phyloP scores from a whole-genome alignment of 768 basidiomycete species.

The Russula vinacea region DNA sequence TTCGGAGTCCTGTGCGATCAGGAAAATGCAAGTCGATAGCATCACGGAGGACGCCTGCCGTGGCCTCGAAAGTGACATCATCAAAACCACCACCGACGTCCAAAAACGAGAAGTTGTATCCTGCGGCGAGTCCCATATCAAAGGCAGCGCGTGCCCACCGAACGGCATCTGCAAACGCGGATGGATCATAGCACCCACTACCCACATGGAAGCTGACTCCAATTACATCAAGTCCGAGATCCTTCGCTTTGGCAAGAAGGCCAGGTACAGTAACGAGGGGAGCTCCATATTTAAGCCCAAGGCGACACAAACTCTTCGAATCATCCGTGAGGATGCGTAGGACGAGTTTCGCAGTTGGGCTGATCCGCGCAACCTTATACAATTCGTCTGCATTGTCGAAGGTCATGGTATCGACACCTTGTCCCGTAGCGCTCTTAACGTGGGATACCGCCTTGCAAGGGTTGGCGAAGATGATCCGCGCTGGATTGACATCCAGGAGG shows the following conservation, averaged over 20 bases:
- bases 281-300: slow-evolving; percentile 97
- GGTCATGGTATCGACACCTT: slow-evolving; percentile 89
- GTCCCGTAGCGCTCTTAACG: slow-evolving; percentile 76
- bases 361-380: slow-evolving; percentile 80
- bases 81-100: slow-evolving; percentile 98
- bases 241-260: slow-evolving; percentile 74
- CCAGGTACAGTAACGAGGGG: slow-evolving; percentile 74
- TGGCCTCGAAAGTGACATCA: slow-evolving; percentile 76
- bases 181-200: slow-evolving; percentile 91
- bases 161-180: slow-evolving; percentile 87
- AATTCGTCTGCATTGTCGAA: slow-evolving; percentile 98
- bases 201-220: slow-evolving; percentile 99
- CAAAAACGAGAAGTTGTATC: slow-evolving; percentile 78
- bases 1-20: slow-evolving; percentile 58
- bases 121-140: slow-evolving; percentile 77
- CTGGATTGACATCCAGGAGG: slow-evolving; percentile 65
- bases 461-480: slow-evolving; percentile 94
- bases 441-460: slow-evolving; percentile 97
- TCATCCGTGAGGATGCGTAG: slow-evolving; percentile 98
- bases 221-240: slow-evolving; percentile 78
- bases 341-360: slow-evolving; percentile 82
- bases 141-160: slow-evolving; percentile 79
- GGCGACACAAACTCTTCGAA: slow-evolving; percentile 87
- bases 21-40: slow-evolving; percentile 83
- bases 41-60: slow-evolving; percentile 63